A percentile compares a stretch with the other conserved stretches of the same genome.
phyloP scores from a whole-genome alignment of 2,329 filamentous ascomycete genomes.

The Pseudovirgaria hyperparasitica region DNA sequence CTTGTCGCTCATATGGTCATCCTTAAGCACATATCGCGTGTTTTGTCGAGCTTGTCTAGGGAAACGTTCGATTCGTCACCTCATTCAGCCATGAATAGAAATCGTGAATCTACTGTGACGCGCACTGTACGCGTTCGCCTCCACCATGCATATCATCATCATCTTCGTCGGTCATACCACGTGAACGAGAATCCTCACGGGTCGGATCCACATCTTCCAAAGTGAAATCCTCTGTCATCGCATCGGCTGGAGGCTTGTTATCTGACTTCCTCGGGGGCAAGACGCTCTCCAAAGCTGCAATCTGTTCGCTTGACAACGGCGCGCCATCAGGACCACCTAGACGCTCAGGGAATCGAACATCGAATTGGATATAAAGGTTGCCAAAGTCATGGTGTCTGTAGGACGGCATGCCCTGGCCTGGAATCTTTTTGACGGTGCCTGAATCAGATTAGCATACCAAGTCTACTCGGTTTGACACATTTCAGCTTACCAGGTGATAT shows the following conservation, averaged over 20 bases:
- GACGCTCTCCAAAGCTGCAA: slow-evolving; percentile 69
- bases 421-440: slow-evolving; percentile 89
- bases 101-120: slow-evolving; percentile 74
- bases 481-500: slow-evolving; percentile 67
- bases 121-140: slow-evolving; percentile 73
- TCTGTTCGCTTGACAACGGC: slow-evolving; percentile 48
- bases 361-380: slow-evolving; percentile 95
- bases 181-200: slow-evolving; percentile 51
- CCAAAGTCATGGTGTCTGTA: slow-evolving; percentile 88
- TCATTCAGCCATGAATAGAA: too few species aligned
- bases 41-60: slow-evolving; percentile 1
- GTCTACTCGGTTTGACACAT: slow-evolving; percentile 3
- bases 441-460: slow-evolving; percentile 10
- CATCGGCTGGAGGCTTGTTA: slow-evolving; percentile 59
- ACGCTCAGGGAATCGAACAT: slow-evolving; percentile 79
- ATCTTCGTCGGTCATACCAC: slow-evolving; percentile 44
- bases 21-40: background rate
- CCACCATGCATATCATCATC: slow-evolving; percentile 52
- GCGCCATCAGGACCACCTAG: slow-evolving; percentile 31
- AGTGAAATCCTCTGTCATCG: slow-evolving; percentile 82
- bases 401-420: slow-evolving; percentile 95
- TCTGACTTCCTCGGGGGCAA: slow-evolving; percentile 60
- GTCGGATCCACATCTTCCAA: slow-evolving; percentile 71
- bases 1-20: background rate
- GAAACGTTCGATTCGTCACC: too few species aligned